Conservation (phyloP, 164 flowering plant genomes). For the Dillenia turbinata region DNA sequence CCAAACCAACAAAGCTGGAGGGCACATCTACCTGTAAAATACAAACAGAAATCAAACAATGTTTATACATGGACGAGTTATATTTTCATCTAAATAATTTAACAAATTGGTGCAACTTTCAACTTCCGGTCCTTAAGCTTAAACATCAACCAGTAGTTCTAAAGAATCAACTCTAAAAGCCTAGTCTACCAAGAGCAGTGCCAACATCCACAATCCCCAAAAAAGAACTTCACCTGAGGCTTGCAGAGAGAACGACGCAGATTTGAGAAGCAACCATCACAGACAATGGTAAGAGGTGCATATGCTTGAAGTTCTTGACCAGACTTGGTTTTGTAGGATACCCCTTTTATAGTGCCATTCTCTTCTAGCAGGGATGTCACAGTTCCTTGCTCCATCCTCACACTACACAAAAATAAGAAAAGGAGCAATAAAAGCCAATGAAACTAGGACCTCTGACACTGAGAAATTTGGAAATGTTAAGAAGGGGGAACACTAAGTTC, state of each 20-base stretch:
- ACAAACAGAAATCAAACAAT: not conserved
- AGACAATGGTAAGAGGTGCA: slow-evolving; percentile 88
- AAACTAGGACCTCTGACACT: not conserved
- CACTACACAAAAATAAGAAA: slow-evolving; percentile 29
- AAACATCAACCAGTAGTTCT: too few relatives aligned
- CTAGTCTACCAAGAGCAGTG: too few relatives aligned
- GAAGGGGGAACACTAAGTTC: too few relatives aligned
- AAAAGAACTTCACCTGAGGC: slow-evolving; percentile 50
- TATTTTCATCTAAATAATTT: not conserved
- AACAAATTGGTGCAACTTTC: not conserved
- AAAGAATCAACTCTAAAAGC: too few relatives aligned
- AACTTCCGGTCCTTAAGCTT: too few relatives aligned
- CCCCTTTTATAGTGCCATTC: slow-evolving; percentile 72
- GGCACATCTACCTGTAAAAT: slow-evolving; percentile 76
- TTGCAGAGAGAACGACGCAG: slow-evolving; percentile 79
- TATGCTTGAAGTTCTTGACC: slow-evolving; percentile 59
- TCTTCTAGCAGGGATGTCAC: slow-evolving; percentile 81
- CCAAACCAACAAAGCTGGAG: slow-evolving; percentile 86
- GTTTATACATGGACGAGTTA: not conserved
- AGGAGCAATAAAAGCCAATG: not conserved
- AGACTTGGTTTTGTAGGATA: slow-evolving; percentile 58
- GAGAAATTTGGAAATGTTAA: too few relatives aligned
- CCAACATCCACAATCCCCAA: too few relatives aligned
- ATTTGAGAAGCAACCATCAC: slow-evolving; percentile 96
- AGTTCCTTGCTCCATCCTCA: slow-evolving; percentile 69